Conservation (phyloP, 2,329 filamentous ascomycete genomes). For the Zasmidium citrigriseum region DNA sequence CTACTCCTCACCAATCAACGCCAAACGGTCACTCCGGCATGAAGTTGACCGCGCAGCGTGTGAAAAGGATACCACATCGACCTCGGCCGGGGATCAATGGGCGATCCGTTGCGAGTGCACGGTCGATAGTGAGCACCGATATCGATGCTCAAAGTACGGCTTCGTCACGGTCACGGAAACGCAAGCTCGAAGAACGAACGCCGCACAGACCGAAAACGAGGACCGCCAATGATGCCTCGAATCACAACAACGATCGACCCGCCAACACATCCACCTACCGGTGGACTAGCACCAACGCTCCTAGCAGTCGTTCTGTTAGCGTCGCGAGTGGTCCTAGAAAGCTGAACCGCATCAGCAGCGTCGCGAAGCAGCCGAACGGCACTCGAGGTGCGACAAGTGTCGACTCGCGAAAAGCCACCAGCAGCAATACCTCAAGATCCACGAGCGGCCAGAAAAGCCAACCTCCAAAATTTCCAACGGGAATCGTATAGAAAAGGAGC, state of each 20-base stretch:
- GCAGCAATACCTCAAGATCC: not conserved
- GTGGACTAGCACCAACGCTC: not conserved
- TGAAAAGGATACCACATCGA: not conserved
- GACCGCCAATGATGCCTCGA: not conserved
- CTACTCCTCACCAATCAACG: not conserved
- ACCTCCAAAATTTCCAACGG: not conserved
- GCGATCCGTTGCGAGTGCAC: not conserved
- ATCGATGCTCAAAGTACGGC: not conserved
- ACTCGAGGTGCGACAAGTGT: not conserved
- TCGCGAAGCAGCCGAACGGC: constrained; percentile 1
- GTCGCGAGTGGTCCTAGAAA: constrained; percentile 18
- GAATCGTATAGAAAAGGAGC: not conserved
- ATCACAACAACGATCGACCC: not conserved
- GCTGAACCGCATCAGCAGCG: constrained; percentile 9
- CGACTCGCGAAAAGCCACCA: not conserved
- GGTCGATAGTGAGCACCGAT: constrained; percentile 1
- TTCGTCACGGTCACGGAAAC: constrained; percentile 10
- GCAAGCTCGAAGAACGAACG: constrained; percentile 15
- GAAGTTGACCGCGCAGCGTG: not conserved
- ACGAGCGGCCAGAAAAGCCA: not conserved
- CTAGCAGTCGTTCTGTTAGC: constrained; percentile 12
- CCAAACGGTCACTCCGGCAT: not conserved
- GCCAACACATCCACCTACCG: not conserved
- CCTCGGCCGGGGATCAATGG: not conserved
- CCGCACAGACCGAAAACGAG: not conserved